Conservation (phyloP, 495 filamentous ascomycete genomes). For the Podospora didyma region DNA sequence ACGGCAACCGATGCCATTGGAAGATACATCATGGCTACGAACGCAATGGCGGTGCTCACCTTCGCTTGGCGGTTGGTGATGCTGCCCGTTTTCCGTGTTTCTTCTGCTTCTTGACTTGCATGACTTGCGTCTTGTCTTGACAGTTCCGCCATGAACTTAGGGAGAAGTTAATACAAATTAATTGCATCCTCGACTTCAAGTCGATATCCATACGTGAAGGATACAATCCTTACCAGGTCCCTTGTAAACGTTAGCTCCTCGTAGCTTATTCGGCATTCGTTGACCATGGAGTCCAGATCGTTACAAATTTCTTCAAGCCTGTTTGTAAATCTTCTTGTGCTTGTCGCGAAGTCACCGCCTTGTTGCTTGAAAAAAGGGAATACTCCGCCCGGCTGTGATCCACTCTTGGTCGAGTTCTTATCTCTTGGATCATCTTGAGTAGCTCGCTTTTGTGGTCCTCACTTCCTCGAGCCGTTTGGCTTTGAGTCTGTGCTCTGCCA, state of each 20-base stretch:
- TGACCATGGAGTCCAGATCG: slow-evolving; percentile 11
- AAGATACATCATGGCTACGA: slow-evolving; percentile 17
- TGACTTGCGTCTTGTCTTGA: not conserved
- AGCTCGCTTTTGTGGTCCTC: slow-evolving; percentile 1
- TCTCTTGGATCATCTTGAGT: slow-evolving; percentile 1
- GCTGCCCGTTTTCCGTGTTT: not conserved
- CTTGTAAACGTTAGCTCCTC: slow-evolving; percentile 4
- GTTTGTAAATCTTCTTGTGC: not conserved
- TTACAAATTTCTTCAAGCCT: slow-evolving; percentile 9
- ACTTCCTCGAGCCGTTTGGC: slow-evolving; percentile 4
- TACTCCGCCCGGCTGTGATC: not conserved
- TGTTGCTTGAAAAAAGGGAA: not conserved
- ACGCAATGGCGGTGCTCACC: slow-evolving; percentile 4
- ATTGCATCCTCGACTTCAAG: not conserved
- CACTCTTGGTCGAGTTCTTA: not conserved
- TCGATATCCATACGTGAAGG: not conserved
- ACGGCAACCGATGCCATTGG: slow-evolving; percentile 14
- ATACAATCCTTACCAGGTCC: slow-evolving; percentile 5
- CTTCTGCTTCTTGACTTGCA: slow-evolving; percentile 1
- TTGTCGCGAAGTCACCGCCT: not conserved
- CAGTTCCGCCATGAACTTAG: slow-evolving; percentile 9
- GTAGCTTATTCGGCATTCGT: not conserved
- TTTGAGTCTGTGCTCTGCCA: not conserved
- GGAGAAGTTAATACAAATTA: not conserved
- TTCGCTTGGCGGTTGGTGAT: not conserved